Percentiles rank a stretch among this genome's conserved stretches.
Evolutionary conservation across 2,329 filamentous ascomycete genomes (phyloP).

Genomic region (Aureobasidium sp.): DNA sequence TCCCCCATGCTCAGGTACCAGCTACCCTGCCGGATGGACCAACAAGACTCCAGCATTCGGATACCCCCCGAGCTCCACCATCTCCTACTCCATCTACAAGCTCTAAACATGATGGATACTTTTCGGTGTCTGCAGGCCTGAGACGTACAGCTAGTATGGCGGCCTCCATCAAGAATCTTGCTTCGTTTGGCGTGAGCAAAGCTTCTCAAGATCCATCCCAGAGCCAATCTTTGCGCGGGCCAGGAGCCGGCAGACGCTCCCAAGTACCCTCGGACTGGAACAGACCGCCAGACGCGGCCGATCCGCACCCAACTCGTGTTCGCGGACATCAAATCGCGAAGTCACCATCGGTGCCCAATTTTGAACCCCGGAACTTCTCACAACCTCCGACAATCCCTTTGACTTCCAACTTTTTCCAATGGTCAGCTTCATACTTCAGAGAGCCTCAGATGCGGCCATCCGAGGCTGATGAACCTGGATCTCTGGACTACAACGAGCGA

Average conservation of each 20-base stretch:
- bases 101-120: constrained; percentile 49
- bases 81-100: constrained; percentile 42
- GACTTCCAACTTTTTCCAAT: constrained; percentile 79
- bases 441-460: constrained; percentile 97
- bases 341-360: constrained; percentile 73
- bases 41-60: constrained; percentile 23
- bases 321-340: constrained; percentile 63
- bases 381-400: constrained; percentile 63
- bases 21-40: constrained; percentile 11
- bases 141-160: constrained; percentile 59
- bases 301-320: constrained; percentile 56
- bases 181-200: constrained; percentile 39
- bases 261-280: constrained; percentile 53
- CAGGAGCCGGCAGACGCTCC: constrained; percentile 34
- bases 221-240: constrained; percentile 11
- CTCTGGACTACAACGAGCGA: constrained; percentile 90
- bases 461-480: constrained; percentile 92
- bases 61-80: constrained; percentile 34
- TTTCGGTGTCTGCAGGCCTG: constrained; percentile 51
- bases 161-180: constrained; percentile 56
- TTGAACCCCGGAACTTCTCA: constrained; percentile 54
- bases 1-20: constrained; percentile 20
- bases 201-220: constrained; percentile 4
- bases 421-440: constrained; percentile 95
- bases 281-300: constrained; percentile 67